Base-by-base conservation (phyloP, 2,329 filamentous ascomycete genomes). In the Aspergillus spinulosporus region DNA sequence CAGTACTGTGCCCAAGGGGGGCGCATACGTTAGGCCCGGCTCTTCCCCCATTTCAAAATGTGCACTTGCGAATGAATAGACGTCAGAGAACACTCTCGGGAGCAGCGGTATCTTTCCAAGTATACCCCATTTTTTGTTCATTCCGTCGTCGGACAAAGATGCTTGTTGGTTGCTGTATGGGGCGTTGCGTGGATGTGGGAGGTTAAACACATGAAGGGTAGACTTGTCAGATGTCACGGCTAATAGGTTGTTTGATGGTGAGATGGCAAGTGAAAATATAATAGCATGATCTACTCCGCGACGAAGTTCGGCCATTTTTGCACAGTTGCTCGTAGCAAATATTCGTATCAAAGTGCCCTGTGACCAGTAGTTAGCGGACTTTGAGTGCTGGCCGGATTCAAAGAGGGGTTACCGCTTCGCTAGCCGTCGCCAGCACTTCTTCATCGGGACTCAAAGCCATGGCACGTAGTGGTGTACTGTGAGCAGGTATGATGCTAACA, bases 161-260 rank as follows among this genome's bases (percentile, higher is more conserved):
- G 71, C 67, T 52, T 69, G 70, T 50, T 72, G 69, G 52, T 72
- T 72, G 58, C 70, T 69, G 56, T 68, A 68, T 3, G 64, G 62
- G 36, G 64, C 57, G 34, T 69, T 71, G 32, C 62, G 66, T 36
- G 75, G 74, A 51, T 74, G 71, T 49, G 88, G 88, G 1, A 97
- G 81, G 68, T 97, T 92, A 69, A 97, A 99, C 37, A 99, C 83
- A 74, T 99, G 94, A 8, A 99, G 80, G 0, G 92, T 99, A 4
- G 90, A 92, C 75, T 97, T 99, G 79, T 99, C 94, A 1, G 92
- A 97, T 1, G 93, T 97, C 59, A 92, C 93, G 28, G 94, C 94
- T 8, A 97, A 82, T 68, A 92, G 83, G 43, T 82, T 84, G 50
- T 88, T 89, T 0, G 87, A 87, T 0, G 92, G 92, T 15, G 90